Conservation (phyloP, 331 rosid species). For the Pyracantha coccinea region DNA sequence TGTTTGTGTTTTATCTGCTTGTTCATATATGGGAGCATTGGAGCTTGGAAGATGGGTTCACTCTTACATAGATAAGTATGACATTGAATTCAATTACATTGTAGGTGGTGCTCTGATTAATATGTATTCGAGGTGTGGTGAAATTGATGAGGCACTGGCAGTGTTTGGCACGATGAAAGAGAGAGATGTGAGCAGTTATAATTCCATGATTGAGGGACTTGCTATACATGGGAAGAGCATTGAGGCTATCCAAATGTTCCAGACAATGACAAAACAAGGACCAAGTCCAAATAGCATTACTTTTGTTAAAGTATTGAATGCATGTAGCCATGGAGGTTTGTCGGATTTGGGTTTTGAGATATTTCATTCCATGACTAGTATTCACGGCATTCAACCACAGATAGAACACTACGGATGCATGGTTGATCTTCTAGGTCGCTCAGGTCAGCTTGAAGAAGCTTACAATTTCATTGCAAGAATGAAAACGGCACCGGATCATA, state of each 20-base stretch:
- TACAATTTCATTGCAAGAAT: constrained; percentile 21
- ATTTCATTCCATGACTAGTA: constrained; percentile 32
- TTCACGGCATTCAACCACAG: constrained; percentile 29
- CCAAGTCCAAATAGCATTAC: constrained; percentile 37
- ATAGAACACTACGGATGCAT: constrained; percentile 54
- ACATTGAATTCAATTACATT: constrained; percentile 24
- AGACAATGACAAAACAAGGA: constrained; percentile 20
- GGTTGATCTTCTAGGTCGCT: constrained; percentile 49
- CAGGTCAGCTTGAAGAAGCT: constrained; percentile 40
- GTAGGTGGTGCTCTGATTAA: constrained; percentile 39
- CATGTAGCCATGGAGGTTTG: constrained; percentile 52
- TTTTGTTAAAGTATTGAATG: constrained; percentile 35
- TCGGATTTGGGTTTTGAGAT: constrained; percentile 32
- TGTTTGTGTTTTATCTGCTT: constrained; percentile 32
- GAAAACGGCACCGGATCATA: constrained; percentile 33
- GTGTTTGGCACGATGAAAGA: constrained; percentile 29
- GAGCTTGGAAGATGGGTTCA: constrained; percentile 41
- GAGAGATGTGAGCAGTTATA: constrained; percentile 35
- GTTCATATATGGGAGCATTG: constrained; percentile 44
- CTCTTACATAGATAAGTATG: constrained; percentile 14
- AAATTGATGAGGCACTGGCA: constrained; percentile 33
- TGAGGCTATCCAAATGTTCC: constrained; percentile 24
- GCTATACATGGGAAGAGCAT: constrained; percentile 46
- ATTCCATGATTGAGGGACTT: constrained; percentile 40
- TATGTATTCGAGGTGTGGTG: constrained; percentile 46